Evolutionary conservation across 2,329 filamentous ascomycete species (phyloP), one percentile per base, ranked within the genome.

Genomic region (Sarocladiaceae sp.): DNA sequence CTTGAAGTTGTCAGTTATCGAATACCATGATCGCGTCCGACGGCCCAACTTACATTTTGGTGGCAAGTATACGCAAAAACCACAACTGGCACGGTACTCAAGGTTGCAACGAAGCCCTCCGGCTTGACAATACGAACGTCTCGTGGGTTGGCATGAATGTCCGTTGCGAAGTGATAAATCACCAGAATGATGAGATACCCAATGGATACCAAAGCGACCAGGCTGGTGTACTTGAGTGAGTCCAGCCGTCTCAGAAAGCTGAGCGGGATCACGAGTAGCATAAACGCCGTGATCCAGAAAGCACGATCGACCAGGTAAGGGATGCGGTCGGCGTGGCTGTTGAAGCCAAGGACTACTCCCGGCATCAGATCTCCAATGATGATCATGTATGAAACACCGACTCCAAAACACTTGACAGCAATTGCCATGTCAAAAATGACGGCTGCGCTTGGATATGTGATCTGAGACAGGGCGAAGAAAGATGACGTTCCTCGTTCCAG

Each of bases 21-120:
- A 4, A 37, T 28, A n/a, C n/a, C 37, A 22, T 40, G 11, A 7
- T 23, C 17, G 23, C 7, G n/a, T 40, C 17, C 8, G 17, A 8
- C 37, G 15, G 17, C 12, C 3, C 5, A 28, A 64, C 82, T 58
- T 72, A 94, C 90, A 66, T 99, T 99, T 64, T 99, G 94, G 69
- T 99, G 94, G 67, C 94, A 99, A 1, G 94, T 99, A 67, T 97
- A 99, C n/a, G 93, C 94, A 75, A 99, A 99, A 2, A 99, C 90
- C 53, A 97, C 92, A 51, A 99, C 91, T 0, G 94, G 94, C 57
- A 99, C 83, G 56, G 88, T 92, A 60, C 90, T 90, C 51, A 99
- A 76, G 6, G 88, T 85, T 31, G 87, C 81, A 10, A 96, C 77
- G 3, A 89, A 78, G 7, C 93, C 90, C 39, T 84, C 86, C 86